These are phyloP conservation scores for Prunus salicina DNA, from an alignment of 306 rosid species.

Conservation along the genomic window DNA sequence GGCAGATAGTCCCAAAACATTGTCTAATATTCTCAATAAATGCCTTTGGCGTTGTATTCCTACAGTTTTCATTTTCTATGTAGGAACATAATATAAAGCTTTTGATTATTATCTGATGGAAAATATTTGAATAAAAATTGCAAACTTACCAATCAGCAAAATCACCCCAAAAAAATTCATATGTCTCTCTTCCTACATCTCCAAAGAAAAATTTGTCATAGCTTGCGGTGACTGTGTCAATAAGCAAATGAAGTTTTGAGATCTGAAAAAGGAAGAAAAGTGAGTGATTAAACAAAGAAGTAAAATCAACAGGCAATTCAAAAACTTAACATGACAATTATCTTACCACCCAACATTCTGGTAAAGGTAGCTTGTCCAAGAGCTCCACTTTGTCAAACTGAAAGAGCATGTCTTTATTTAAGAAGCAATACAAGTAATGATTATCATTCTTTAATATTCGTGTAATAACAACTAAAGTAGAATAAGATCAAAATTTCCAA, in stretches of 20 bases:
- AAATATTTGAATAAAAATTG: background rate
- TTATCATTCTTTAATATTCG: background rate
- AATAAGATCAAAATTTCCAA: background rate
- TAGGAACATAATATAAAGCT: background rate
- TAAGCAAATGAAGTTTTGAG: slow-evolving; percentile 81
- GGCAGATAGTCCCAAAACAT: background rate
- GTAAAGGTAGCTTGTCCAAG: slow-evolving; percentile 62
- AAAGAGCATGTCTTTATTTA: slow-evolving; percentile 2
- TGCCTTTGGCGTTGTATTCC: background rate
- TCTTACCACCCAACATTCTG: slow-evolving; percentile 98
- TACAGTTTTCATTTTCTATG: background rate
- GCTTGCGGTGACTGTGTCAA: slow-evolving; percentile 70
- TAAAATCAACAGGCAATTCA: slow-evolving; percentile 10
- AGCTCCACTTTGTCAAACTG: slow-evolving; percentile 72
- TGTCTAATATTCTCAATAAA: background rate
- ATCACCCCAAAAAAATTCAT: slow-evolving; percentile 96
- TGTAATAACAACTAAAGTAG: background rate
- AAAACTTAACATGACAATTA: slow-evolving; percentile 10
- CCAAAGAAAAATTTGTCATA: slow-evolving; percentile 93
- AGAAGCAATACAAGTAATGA: background rate
- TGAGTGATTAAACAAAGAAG: slow-evolving; percentile 6
- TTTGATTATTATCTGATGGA: background rate
- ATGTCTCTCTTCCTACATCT: slow-evolving; percentile 84
- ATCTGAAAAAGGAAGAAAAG: slow-evolving; percentile 40
- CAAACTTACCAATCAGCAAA: slow-evolving; percentile 86